Conservation (phyloP, 768 basidiomycete species). For the Boletus vermiculosoides region DNA sequence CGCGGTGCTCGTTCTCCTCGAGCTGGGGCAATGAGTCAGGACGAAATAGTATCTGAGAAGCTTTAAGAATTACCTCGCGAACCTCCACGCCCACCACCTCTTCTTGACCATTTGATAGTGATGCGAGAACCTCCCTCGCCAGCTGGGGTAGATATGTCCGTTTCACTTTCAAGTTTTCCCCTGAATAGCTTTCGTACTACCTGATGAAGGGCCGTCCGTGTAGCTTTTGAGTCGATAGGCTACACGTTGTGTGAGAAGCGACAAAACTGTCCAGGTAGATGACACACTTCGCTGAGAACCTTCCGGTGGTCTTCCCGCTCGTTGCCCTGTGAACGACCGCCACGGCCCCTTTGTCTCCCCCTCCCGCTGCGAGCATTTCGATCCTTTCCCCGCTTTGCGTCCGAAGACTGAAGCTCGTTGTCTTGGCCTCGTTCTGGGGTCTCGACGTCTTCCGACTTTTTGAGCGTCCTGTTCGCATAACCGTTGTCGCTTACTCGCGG, state of each 20-base stretch:
- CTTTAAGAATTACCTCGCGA: conserved; percentile 30
- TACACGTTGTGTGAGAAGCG: conserved; percentile 33
- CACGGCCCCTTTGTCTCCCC: conserved; percentile 45
- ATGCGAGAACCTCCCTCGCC: conserved; percentile 73
- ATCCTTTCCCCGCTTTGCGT: conserved; percentile 38
- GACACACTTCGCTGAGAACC: conserved; percentile 78
- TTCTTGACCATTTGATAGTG: conserved; percentile 72
- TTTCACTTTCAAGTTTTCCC: conserved; percentile 84
- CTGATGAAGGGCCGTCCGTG: conserved; percentile 80
- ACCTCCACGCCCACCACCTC: conserved; percentile 47
- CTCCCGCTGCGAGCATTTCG: conserved; percentile 42
- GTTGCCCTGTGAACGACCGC: conserved; percentile 39
- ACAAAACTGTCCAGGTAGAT: conserved; percentile 15
- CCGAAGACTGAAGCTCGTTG: conserved; percentile 24
- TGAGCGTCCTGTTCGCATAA: conserved; percentile 57
- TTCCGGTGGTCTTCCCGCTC: conserved; percentile 64
- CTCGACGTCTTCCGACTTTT: conserved; percentile 29
- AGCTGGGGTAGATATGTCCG: conserved; percentile 50
- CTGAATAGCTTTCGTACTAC: conserved; percentile 74
- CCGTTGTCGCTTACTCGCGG: conserved; percentile 73
- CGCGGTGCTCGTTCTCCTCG: conserved; percentile 49
- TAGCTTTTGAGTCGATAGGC: conserved; percentile 82
- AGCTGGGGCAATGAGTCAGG: conserved; percentile 11
- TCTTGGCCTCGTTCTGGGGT: conserved; percentile 13
- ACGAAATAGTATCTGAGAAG: background rate